Base-by-base conservation (phyloP, 805 yeast species). In the Saccharomycopsis fodiens region DNA sequence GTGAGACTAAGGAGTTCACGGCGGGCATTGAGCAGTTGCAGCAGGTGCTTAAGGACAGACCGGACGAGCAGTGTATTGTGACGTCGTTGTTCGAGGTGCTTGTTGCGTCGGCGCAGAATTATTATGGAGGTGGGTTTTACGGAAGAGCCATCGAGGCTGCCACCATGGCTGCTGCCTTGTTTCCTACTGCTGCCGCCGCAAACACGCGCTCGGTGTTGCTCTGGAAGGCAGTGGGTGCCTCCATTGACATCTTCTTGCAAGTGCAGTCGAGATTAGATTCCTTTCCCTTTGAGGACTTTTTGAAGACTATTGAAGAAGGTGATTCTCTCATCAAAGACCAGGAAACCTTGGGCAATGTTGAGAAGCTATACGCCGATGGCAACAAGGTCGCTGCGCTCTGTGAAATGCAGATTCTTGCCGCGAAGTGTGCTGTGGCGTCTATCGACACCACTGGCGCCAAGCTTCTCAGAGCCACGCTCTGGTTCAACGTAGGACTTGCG, bases 401-500 rank as follows among this genome's bases (percentile, higher is more conserved):
- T 31, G 7, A 10, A 21, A 60, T 76, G 10, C 59, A 73, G 41
- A 65, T 80, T 2, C 56, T 76, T 22, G 57, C 78, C 0, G 66
- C 76, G 3, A 67, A 72, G 46, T 70, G 69, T 7, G 77, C 79
- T 2, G 50, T 72, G 2, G 45, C 52, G 15, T 39, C 50, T 3
- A 47, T 55, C 0, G 51, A 56, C 1, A 63, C 50, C 13, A 56
- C 68, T 27, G 51, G 63, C 0, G 59, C 78, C 20, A 73, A 77
- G 55, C 63, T 74, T 10, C 59, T 82, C 17, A 65, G 76, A 37
- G 72, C 93, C 0, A 67, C 79, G 7, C 61, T 70, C 0, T 66
- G 74, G 61, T 85, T 74, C 62, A 89, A 93, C 57, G 63, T 87
- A 29, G 97, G 95, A 1, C 61, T 82, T 12, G 68, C 85, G 0